Evolutionary conservation across 179 eudicot species (phyloP).

Genomic region (Silene coronaria): DNA sequence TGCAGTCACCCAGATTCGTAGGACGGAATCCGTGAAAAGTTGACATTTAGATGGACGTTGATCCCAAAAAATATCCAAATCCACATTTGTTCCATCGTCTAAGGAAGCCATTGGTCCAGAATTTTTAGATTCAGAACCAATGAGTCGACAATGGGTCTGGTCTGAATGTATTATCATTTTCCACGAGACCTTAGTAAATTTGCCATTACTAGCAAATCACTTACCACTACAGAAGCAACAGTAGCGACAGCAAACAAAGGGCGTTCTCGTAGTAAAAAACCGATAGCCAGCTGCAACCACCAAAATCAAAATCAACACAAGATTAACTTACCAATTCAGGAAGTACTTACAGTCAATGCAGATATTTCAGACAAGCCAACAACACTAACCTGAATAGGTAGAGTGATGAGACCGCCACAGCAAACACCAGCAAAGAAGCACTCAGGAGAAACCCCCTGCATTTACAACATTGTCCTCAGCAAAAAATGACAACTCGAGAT

Average conservation of each 20-base stretch:
- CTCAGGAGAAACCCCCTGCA: slow-evolving; percentile 79
- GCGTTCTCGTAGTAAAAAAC: slow-evolving; percentile 72
- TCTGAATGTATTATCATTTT: not conserved
- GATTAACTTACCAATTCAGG: not conserved
- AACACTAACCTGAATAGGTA: slow-evolving; percentile 66
- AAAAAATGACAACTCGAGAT: not conserved
- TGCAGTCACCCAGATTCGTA: too few species aligned
- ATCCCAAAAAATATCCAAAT: too few species aligned
- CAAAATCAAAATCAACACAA: not conserved
- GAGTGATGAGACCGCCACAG: slow-evolving; percentile 78
- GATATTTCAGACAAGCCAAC: slow-evolving; percentile 9
- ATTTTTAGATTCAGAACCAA: too few species aligned
- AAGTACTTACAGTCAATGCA: not conserved
- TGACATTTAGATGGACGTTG: too few species aligned
- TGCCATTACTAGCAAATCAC: slow-evolving; percentile 7
- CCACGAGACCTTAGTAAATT: not conserved
- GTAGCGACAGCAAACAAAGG: slow-evolving; percentile 82
- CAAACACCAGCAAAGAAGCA: slow-evolving; percentile 93
- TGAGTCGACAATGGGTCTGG: not conserved
- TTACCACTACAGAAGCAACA: slow-evolving; percentile 77
- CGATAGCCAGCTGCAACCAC: slow-evolving; percentile 56
- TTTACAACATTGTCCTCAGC: slow-evolving; percentile 7
- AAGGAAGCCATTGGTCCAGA: too few species aligned
- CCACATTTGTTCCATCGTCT: too few species aligned
- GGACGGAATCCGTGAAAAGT: too few species aligned